Evolutionary conservation across 1,284 basidiomycete genomes (phyloP).

Genomic region (Vanrija pseudolonga): DNA sequence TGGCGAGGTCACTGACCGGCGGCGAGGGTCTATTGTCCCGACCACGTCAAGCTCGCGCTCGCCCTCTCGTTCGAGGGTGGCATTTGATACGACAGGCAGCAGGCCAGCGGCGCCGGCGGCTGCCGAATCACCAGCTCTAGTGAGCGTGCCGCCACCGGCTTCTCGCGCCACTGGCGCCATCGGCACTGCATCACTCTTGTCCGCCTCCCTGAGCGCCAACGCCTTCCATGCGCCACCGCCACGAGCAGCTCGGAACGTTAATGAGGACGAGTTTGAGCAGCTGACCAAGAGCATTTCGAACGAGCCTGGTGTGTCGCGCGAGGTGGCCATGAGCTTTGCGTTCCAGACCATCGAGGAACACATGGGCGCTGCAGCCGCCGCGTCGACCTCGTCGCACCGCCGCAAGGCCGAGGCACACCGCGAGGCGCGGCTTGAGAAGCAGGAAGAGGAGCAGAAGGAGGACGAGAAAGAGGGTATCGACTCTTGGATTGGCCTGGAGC

Average conservation of each 20-base stretch:
- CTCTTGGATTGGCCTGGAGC: conserved; percentile 37
- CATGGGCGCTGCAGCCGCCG: conserved; percentile 3
- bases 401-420: background rate
- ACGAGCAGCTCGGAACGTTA: conserved; percentile 8
- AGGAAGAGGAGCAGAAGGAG: conserved; percentile 17
- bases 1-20: conserved; percentile 6
- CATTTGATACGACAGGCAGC: too few species aligned
- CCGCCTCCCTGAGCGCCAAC: conserved; percentile 37
- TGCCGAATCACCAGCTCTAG: too few species aligned
- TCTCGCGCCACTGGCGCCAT: background rate
- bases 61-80: too few species aligned
- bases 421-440: background rate
- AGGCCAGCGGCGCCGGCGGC: too few species aligned
- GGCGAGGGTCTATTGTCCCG: background rate
- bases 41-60: too few species aligned
- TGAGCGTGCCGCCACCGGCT: too few species aligned
- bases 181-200: conserved; percentile 24
- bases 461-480: conserved; percentile 28
- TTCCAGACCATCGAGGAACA: conserved; percentile 32
- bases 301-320: conserved; percentile 27
- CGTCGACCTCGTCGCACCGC: too few species aligned
- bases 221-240: conserved; percentile 33
- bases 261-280: conserved; percentile 22
- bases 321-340: conserved; percentile 41
- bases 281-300: conserved; percentile 22